Percentiles rank a stretch among this genome's conserved stretches.
phyloP scores from a whole-genome alignment of 352 stramenopile genomes.

The Globisporangium irregulare region DNA sequence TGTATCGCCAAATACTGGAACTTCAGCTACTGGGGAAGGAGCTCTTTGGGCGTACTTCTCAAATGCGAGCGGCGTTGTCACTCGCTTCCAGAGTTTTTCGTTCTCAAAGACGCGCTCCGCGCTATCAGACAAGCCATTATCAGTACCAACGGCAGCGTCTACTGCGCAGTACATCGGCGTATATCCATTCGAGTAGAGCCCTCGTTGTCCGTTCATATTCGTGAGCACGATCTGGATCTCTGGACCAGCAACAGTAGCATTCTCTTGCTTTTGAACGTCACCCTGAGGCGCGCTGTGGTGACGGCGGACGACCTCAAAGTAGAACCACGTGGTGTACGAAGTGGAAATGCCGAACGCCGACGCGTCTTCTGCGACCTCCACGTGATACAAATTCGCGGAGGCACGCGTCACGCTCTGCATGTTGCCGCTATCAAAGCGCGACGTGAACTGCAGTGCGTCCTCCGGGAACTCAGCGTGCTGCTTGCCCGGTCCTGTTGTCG shows the following conservation, averaged over 20 bases:
- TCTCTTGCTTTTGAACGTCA: background rate
- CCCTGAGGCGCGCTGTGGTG: background rate
- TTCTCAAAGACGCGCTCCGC: constrained; percentile 27
- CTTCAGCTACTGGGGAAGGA: background rate
- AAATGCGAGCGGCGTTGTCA: constrained; percentile 36
- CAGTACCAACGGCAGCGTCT: constrained; percentile 11
- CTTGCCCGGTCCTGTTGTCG: constrained; percentile 34
- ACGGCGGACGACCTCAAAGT: constrained; percentile 28
- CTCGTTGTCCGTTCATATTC: constrained; percentile 45
- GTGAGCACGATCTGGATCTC: constrained; percentile 27
- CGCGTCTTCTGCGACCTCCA: constrained; percentile 43
- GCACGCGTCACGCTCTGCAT: constrained; percentile 21
- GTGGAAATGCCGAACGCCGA: constrained; percentile 35
- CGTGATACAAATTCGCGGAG: constrained; percentile 21
- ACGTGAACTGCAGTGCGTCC: constrained; percentile 29
- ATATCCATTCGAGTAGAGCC: constrained; percentile 36
- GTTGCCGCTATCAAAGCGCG: constrained; percentile 38
- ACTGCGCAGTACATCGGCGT: constrained; percentile 27
- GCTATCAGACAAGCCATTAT: background rate
- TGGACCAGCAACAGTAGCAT: background rate
- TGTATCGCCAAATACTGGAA: background rate
- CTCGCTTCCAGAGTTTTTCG: constrained; percentile 31
- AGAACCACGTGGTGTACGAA: constrained; percentile 45
- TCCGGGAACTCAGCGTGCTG: constrained; percentile 25
- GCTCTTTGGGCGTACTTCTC: constrained; percentile 28